Evolutionary conservation across 257 asterid species (phyloP).

Genomic region (Misopates orontium): DNA sequence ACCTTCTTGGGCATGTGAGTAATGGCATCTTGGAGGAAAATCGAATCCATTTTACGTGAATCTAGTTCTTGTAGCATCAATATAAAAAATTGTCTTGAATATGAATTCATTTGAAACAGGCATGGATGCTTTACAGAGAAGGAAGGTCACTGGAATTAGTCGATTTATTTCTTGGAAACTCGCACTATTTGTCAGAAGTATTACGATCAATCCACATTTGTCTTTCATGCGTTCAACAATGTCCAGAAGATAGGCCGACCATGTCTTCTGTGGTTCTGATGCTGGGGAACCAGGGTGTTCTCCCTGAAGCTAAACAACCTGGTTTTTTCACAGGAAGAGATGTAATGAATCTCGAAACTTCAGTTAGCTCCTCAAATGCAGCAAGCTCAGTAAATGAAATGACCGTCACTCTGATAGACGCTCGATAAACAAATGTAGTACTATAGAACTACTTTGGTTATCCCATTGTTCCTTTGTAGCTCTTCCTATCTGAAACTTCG

Average conservation of each 20-base stretch:
- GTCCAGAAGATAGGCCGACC: constrained; percentile 32
- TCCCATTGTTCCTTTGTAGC: too few species aligned
- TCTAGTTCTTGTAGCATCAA: background rate
- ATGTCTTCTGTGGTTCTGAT: constrained; percentile 34
- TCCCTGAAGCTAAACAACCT: constrained; percentile 34
- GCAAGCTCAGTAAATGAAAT: constrained; percentile 22
- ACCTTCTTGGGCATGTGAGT: constrained; percentile 50
- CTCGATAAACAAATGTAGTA: background rate
- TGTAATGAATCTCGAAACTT: background rate
- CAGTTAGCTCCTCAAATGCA: constrained; percentile 4
- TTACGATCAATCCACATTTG: constrained; percentile 33
- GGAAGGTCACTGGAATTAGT: constrained; percentile 32
- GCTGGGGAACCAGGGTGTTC: constrained; percentile 27
- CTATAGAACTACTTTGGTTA: too few species aligned
- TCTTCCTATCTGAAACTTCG: too few species aligned
- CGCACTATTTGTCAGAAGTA: constrained; percentile 21
- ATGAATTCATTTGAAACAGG: constrained; percentile 22
- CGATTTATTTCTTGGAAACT: constrained; percentile 4
- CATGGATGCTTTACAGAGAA: constrained; percentile 45
- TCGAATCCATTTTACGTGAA: background rate
- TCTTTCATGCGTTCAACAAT: constrained; percentile 36
- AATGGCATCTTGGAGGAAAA: background rate
- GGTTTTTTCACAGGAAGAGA: constrained; percentile 36
- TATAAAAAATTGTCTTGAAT: too few species aligned
- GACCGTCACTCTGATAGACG: constrained; percentile 7